Conservation (phyloP, 352 stramenopile species). For the Pythium vanterpoolii region DNA sequence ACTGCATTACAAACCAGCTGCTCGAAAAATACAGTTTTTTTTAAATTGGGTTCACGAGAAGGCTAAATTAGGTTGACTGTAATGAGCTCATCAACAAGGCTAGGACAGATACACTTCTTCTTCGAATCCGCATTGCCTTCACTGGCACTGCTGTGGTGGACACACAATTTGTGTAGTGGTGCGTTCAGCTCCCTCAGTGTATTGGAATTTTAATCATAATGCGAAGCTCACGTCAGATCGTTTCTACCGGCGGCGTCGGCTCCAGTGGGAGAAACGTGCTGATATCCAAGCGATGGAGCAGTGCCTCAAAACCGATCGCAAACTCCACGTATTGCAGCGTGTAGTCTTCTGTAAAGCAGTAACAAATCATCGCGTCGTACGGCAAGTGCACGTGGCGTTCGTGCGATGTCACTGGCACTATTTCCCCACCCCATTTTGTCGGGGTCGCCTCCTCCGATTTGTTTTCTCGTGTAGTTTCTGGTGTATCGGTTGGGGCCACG, state of each 20-base stretch:
- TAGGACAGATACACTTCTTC: too few species aligned
- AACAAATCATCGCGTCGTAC: slow-evolving; percentile 82
- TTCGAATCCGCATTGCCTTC: too few species aligned
- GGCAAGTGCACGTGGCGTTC: slow-evolving; percentile 77
- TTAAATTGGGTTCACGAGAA: neutral
- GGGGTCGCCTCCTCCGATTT: neutral
- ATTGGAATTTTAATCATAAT: too few species aligned
- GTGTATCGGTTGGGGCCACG: slow-evolving; percentile 1
- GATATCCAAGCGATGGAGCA: slow-evolving; percentile 74
- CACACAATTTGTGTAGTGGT: too few species aligned
- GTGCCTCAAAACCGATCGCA: slow-evolving; percentile 79
- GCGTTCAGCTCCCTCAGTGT: too few species aligned
- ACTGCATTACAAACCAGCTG: slow-evolving; percentile 4
- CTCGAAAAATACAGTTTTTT: neutral
- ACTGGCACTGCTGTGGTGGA: too few species aligned
- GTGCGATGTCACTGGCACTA: neutral
- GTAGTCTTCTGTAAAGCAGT: slow-evolving; percentile 54
- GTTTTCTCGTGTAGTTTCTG: neutral
- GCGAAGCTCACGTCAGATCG: neutral
- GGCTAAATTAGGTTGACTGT: neutral
- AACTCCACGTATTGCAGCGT: slow-evolving; percentile 83
- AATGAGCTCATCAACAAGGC: too few species aligned
- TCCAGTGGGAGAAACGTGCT: slow-evolving; percentile 40
- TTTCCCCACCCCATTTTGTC: neutral
- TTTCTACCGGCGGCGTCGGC: neutral